Evolutionary conservation across 208 protist genomes (phyloP).

Genomic region (Trypanosoma conorhini): DNA sequence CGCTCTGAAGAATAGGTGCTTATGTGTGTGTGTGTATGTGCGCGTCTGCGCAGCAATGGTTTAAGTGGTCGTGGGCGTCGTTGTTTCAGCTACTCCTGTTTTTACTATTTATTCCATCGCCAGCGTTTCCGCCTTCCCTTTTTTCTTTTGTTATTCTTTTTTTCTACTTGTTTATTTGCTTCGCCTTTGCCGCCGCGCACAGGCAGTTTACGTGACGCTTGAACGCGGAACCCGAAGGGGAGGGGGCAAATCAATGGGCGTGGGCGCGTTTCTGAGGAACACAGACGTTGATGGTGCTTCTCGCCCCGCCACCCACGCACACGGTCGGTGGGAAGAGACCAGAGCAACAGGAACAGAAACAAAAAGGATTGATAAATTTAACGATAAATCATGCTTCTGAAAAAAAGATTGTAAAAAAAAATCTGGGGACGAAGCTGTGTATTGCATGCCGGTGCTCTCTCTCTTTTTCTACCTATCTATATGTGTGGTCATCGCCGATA

Average conservation of each 20-base stretch:
- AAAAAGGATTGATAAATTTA: background rate
- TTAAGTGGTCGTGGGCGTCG: background rate
- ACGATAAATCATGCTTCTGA: too few species aligned
- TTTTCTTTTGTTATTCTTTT: conserved; percentile 1
- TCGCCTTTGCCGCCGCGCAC: background rate
- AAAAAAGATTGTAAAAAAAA: background rate
- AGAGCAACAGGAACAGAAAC: background rate
- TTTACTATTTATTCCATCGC: too few species aligned
- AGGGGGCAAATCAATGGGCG: background rate
- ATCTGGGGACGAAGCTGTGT: background rate
- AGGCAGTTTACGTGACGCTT: background rate
- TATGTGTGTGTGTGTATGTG: background rate
- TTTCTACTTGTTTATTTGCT: background rate
- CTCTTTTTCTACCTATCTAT: background rate
- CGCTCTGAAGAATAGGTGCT: background rate
- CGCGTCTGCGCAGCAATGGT: too few species aligned
- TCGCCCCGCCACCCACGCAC: too few species aligned
- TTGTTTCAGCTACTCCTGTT: background rate
- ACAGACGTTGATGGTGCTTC: too few species aligned
- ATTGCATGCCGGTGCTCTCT: background rate
- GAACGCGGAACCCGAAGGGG: background rate
- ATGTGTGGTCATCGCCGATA: background rate
- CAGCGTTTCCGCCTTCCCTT: background rate
- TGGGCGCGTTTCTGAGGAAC: too few species aligned
- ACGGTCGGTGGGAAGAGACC: background rate